phyloP scores from a whole-genome alignment of 78 protist genomes.

The Chrysochromulina parva region DNA sequence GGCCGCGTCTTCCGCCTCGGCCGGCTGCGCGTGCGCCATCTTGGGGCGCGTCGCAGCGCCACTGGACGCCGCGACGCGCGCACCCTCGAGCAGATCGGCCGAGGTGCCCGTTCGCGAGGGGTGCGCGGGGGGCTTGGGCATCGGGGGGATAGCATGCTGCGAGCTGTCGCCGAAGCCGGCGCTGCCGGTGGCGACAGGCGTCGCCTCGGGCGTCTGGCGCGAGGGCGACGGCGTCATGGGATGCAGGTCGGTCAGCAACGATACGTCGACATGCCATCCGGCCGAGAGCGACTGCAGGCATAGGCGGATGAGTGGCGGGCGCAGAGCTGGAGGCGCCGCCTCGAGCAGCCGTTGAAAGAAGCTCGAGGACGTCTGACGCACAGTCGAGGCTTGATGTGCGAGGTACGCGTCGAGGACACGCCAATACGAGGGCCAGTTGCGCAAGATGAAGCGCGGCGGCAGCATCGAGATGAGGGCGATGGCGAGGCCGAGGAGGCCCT shows the following conservation, averaged over 20 bases:
- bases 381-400: background rate
- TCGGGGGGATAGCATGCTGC: too few species aligned
- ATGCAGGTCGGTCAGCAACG: background rate
- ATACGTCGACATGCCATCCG: background rate
- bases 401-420: background rate
- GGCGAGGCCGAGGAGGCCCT: slow-evolving; percentile 9
- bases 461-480: background rate
- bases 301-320: background rate
- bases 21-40: too few species aligned
- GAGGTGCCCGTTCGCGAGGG: too few species aligned
- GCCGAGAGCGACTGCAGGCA: background rate
- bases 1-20: too few species aligned
- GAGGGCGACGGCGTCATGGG: background rate
- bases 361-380: background rate
- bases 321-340: background rate
- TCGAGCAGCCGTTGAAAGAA: background rate
- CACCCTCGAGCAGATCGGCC: too few species aligned
- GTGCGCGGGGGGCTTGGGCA: too few species aligned
- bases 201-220: background rate
- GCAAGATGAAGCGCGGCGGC: background rate
- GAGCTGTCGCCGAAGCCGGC: too few species aligned
- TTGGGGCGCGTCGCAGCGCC: too few species aligned
- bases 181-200: too few species aligned
- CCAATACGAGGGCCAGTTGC: background rate
- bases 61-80: too few species aligned